Conservation (phyloP, 495 filamentous ascomycete species). For the Cercophora samala region DNA sequence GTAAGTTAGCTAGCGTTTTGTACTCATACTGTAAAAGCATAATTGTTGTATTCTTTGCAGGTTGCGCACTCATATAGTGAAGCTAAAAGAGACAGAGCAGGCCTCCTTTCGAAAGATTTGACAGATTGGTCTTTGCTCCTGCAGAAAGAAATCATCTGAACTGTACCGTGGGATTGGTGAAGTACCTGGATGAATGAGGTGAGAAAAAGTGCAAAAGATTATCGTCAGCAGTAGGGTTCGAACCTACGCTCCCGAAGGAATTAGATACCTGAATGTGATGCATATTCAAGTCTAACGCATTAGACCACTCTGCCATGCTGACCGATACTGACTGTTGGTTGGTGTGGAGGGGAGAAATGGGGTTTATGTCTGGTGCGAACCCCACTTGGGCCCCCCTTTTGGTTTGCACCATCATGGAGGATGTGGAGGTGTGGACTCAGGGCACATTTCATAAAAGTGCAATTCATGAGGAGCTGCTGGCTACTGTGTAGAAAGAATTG, state of each 20-base stretch:
- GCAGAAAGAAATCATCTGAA: too few relatives aligned
- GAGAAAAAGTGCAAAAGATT: background rate
- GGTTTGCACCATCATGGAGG: background rate
- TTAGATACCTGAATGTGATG: constrained; percentile 1
- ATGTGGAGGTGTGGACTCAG: too few relatives aligned
- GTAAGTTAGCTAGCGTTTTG: background rate
- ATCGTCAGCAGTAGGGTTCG: constrained; percentile 1
- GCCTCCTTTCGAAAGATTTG: too few relatives aligned
- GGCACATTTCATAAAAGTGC: too few relatives aligned
- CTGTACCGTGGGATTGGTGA: background rate
- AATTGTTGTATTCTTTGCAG: background rate
- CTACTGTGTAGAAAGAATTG: too few relatives aligned
- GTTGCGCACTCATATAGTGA: background rate
- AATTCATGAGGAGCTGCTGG: too few relatives aligned
- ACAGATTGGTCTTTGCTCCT: too few relatives aligned
- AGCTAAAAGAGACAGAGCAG: background rate
- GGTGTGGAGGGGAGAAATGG: background rate
- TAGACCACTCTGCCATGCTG: background rate
- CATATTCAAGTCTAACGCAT: constrained; percentile 6
- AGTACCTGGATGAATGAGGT: background rate
- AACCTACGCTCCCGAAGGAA: constrained; percentile 3
- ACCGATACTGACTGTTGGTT: background rate
- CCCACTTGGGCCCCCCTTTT: background rate
- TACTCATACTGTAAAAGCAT: background rate
- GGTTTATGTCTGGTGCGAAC: background rate